These are phyloP conservation scores for Yamadazyma atlantica DNA, from an alignment of 1,139 yeast genomes.

Conservation along the genomic window DNA sequence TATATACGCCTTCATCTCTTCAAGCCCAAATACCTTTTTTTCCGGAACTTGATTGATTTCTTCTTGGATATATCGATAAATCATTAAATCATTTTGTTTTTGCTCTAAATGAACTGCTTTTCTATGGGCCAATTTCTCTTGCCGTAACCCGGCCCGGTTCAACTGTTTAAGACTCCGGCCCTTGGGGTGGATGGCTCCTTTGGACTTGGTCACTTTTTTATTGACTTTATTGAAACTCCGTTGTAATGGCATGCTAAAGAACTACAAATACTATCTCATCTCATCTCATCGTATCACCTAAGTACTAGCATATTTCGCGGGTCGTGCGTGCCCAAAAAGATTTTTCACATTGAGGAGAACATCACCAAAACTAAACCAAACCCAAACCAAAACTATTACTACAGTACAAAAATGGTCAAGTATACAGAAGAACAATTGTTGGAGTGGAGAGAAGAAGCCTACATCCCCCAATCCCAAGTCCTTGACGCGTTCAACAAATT, in stretches of 20 bases:
- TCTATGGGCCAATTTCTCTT: conserved; percentile 61
- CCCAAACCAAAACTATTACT: too few species aligned
- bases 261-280: conserved; percentile 1
- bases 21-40: conserved; percentile 44
- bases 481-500: conserved; percentile 63
- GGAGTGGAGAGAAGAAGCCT: conserved; percentile 54
- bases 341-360: not conserved
- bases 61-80: conserved; percentile 67
- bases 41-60: conserved; percentile 48
- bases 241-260: conserved; percentile 64
- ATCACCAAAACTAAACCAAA: not conserved
- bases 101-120: conserved; percentile 57
- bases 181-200: conserved; percentile 74
- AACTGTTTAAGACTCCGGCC: conserved; percentile 87
- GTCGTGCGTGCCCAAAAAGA: too few species aligned
- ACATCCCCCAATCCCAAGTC: conserved; percentile 61
- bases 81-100: conserved; percentile 55
- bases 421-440: conserved; percentile 73
- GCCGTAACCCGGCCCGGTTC: conserved; percentile 83
- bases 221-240: conserved; percentile 73
- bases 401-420: conserved; percentile 33
- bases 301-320: too few species aligned
- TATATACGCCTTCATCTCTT: conserved; percentile 61
- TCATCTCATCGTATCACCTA: conserved; percentile 11
- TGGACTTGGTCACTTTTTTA: conserved; percentile 58